Conservation (phyloP, 2,329 filamentous ascomycete species). For the Colletotrichum sidae region DNA sequence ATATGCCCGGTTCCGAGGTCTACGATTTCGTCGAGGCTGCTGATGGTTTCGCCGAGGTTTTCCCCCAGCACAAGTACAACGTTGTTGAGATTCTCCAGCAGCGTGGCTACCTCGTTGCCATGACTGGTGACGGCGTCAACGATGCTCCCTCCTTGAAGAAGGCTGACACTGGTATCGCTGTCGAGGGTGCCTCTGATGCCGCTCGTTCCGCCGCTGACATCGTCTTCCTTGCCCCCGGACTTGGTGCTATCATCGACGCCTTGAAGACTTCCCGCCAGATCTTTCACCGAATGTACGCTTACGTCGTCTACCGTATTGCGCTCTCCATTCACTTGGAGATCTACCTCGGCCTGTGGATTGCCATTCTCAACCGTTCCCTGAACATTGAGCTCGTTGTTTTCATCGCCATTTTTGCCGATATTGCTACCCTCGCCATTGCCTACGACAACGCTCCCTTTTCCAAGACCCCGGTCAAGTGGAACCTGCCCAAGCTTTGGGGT, state of each 20-base stretch:
- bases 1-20: constrained; percentile 93
- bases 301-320: constrained; percentile 95
- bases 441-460: constrained; percentile 80
- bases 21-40: constrained; percentile 97
- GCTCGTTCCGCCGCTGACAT: constrained; percentile 93
- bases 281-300: constrained; percentile 97
- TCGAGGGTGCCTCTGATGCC: constrained; percentile 91
- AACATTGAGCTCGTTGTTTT: constrained; percentile 92
- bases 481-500: constrained; percentile 92
- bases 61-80: constrained; percentile 95
- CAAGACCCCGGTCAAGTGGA: constrained; percentile 82
- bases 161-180: constrained; percentile 95
- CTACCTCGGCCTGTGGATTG: constrained; percentile 92
- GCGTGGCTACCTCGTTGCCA: constrained; percentile 92
- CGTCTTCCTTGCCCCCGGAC: constrained; percentile 90
- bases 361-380: constrained; percentile 84
- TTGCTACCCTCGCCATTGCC: constrained; percentile 90
- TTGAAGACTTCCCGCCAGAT: constrained; percentile 94
- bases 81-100: constrained; percentile 94
- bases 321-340: constrained; percentile 92
- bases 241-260: constrained; percentile 92
- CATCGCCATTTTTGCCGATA: constrained; percentile 94
- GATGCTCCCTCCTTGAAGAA: constrained; percentile 93
- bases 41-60: constrained; percentile 94
- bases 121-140: constrained; percentile 97